These are phyloP conservation scores for Meyerozyma carpophila DNA, from an alignment of 1,139 yeast species.

Conservation along the genomic window DNA sequence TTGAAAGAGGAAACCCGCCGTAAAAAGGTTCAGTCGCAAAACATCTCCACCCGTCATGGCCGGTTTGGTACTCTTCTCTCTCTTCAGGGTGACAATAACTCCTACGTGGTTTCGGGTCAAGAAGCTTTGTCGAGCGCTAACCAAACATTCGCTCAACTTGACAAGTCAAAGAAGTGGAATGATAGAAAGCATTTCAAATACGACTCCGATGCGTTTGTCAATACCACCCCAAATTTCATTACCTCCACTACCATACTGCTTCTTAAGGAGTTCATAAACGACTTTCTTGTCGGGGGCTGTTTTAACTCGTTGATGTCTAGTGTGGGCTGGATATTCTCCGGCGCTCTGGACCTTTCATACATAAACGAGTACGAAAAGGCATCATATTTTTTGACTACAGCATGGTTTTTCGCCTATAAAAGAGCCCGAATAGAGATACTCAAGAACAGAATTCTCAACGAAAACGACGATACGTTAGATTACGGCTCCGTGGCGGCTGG, in stretches of 20 bases:
- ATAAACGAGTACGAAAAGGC: slow-evolving; percentile 37
- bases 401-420: slow-evolving; percentile 61
- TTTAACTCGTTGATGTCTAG: slow-evolving; percentile 62
- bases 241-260: slow-evolving; percentile 29
- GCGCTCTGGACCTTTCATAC: slow-evolving; percentile 34
- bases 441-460: slow-evolving; percentile 2
- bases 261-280: slow-evolving; percentile 43
- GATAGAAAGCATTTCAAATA: slow-evolving; percentile 38
- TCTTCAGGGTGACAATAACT: slow-evolving; percentile 52
- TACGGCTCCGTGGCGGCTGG: slow-evolving; percentile 65
- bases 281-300: slow-evolving; percentile 62
- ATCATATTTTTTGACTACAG: slow-evolving; percentile 50
- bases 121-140: slow-evolving; percentile 49
- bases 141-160: slow-evolving; percentile 52
- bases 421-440: slow-evolving; percentile 16
- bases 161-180: slow-evolving; percentile 64
- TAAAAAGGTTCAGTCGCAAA: slow-evolving; percentile 44
- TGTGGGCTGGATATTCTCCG: slow-evolving; percentile 40
- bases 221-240: slow-evolving; percentile 22
- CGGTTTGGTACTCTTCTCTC: slow-evolving; percentile 86
- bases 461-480: slow-evolving; percentile 27
- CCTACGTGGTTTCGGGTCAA: slow-evolving; percentile 72
- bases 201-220: slow-evolving; percentile 38
- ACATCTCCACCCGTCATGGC: slow-evolving; percentile 73
- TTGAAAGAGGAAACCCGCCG: slow-evolving; percentile 54